These are phyloP conservation scores for Ceratobasidium sp. DNA, from an alignment of 1,284 basidiomycete genomes.

Conservation along the genomic window DNA sequence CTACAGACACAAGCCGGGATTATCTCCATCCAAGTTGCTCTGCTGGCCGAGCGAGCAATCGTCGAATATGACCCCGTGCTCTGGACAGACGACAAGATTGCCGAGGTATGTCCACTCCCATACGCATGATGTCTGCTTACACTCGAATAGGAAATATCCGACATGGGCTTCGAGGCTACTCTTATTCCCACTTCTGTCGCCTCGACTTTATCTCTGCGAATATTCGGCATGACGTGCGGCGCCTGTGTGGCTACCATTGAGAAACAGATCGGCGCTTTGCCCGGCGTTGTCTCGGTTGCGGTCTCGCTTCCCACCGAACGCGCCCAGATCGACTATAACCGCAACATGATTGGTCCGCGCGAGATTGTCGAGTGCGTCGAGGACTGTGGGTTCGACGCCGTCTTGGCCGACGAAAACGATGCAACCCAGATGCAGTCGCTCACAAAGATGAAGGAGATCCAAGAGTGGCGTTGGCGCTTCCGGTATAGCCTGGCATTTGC, in stretches of 20 bases:
- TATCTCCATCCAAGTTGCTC: slow-evolving; percentile 85
- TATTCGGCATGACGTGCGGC: slow-evolving; percentile 92
- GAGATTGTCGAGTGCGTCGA: slow-evolving; percentile 87
- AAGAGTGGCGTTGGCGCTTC: slow-evolving; percentile 88
- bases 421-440: slow-evolving; percentile 90
- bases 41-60: slow-evolving; percentile 91
- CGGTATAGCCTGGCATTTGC: slow-evolving; percentile 79
- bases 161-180: slow-evolving; percentile 90
- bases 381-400: slow-evolving; percentile 89
- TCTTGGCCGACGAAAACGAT: slow-evolving; percentile 80
- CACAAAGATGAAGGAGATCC: slow-evolving; percentile 88
- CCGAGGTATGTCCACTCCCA: slow-evolving; percentile 60
- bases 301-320: slow-evolving; percentile 78
- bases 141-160: slow-evolving; percentile 76
- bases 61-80: slow-evolving; percentile 83
- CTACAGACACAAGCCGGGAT: slow-evolving; percentile 87
- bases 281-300: slow-evolving; percentile 76
- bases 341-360: slow-evolving; percentile 73
- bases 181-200: slow-evolving; percentile 67
- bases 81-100: slow-evolving; percentile 85
- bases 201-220: slow-evolving; percentile 73
- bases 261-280: slow-evolving; percentile 67
- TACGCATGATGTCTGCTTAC: neutral
- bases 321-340: slow-evolving; percentile 79
- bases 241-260: slow-evolving; percentile 84